Evolutionary conservation across 495 filamentous ascomycete genomes (phyloP), one percentile per base, ranked within the genome.

Genomic region (Chaetomium tenue): DNA sequence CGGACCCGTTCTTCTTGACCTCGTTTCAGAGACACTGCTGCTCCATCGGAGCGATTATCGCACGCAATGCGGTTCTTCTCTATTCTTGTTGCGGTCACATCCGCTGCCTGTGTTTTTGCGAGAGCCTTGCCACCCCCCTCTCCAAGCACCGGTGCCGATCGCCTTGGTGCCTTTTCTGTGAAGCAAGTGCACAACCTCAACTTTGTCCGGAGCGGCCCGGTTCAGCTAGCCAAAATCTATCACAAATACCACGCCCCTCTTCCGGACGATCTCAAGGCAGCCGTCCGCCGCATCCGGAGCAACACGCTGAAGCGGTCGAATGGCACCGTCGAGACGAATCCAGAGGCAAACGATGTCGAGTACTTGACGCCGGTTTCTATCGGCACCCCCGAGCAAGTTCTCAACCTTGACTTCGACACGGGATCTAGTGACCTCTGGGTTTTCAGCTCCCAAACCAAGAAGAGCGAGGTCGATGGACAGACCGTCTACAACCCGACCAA

Each of bases 351-450:
- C 67, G 90, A 91, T 68, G 65, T 71, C 39, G 84, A 89, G 72
- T 93, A 90, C 66, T 71, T 92, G 64, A 83, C 81, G 28, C 87
- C 88, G 18, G 88, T 92, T 59, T 79, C 74, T 3, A 78, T 92
- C 63, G 90, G 90, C 63, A 79, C 72, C 0, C 78, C 78, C 0
- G 76, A 77, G 15, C 84, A 86, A 59, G 83, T 79, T 5, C 71
- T 91, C 67, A 82, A 86, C 68, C 69, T 92, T 62, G 86, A 91
- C 71, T 82, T 91, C 68, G 90, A 93, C 71, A 91, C 90, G 47
- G 90, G 90, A 4, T 89, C 86, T 46, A 84, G 87, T 50, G 90
- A 93, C 76, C 83, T 93, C 81, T 91, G 77, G 78, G 76, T 79
- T 23, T 77, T 79, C 68, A 74, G 71, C 66, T 70, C 72, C 20